These are phyloP conservation scores for Peltaster fructicola DNA, from an alignment of 2,329 filamentous ascomycete species.

Conservation along the genomic window DNA sequence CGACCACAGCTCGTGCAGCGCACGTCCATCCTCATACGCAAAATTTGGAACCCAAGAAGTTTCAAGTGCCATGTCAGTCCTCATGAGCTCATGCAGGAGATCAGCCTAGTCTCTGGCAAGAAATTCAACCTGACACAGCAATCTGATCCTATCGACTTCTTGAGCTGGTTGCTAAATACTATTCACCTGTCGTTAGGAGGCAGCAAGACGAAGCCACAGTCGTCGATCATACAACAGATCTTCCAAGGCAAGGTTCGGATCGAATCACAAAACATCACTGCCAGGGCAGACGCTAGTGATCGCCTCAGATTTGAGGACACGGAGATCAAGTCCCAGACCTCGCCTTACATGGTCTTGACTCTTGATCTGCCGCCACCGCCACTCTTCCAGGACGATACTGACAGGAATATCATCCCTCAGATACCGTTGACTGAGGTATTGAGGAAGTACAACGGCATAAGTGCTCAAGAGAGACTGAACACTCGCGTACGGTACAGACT, in stretches of 20 bases:
- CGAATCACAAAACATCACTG: slow-evolving; percentile 85
- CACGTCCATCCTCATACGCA: slow-evolving; percentile 77
- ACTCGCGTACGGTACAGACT: slow-evolving; percentile 80
- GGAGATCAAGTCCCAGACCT: slow-evolving; percentile 59
- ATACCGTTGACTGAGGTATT: slow-evolving; percentile 70
- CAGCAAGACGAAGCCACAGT: slow-evolving; percentile 67
- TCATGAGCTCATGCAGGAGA: slow-evolving; percentile 90
- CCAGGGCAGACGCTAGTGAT: slow-evolving; percentile 72
- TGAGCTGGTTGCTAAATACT: slow-evolving; percentile 95
- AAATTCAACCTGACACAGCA: slow-evolving; percentile 80
- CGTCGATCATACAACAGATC: slow-evolving; percentile 74
- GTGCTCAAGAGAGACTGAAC: slow-evolving; percentile 73
- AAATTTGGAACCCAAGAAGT: slow-evolving; percentile 93
- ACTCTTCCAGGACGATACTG: slow-evolving; percentile 86
- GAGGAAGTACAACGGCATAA: slow-evolving; percentile 79
- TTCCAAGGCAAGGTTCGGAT: slow-evolving; percentile 89
- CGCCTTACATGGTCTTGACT: slow-evolving; percentile 78
- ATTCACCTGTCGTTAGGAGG: slow-evolving; percentile 83
- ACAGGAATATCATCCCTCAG: slow-evolving; percentile 92
- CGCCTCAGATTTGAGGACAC: slow-evolving; percentile 76
- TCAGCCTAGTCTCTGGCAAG: slow-evolving; percentile 77
- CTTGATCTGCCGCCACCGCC: slow-evolving; percentile 83
- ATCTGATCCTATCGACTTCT: slow-evolving; percentile 88
- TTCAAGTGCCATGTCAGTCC: slow-evolving; percentile 96
- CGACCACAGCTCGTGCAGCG: slow-evolving; percentile 71